Evolutionary conservation across 352 stramenopile species (phyloP).

Genomic region (Globisporangium viniferum): DNA sequence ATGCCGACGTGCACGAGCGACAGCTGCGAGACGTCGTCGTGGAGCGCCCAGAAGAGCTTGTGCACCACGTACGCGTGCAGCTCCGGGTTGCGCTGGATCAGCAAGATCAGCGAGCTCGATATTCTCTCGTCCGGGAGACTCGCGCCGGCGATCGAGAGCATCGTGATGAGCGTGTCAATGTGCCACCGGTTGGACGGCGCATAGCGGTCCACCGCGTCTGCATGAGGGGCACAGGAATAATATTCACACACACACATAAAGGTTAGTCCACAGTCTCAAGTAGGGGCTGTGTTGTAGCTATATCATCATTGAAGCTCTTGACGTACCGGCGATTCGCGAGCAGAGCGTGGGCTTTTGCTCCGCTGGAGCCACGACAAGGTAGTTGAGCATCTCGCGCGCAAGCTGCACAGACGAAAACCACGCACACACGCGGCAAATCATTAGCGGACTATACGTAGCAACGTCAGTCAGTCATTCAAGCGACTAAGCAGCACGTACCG

Average conservation of each 20-base stretch:
- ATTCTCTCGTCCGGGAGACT: constrained; percentile 93
- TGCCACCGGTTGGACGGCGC: constrained; percentile 87
- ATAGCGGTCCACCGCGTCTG: constrained; percentile 83
- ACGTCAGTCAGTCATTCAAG: neutral
- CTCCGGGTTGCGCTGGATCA: constrained; percentile 91
- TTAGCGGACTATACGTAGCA: neutral
- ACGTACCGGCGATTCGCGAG: constrained; percentile 89
- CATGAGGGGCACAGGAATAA: neutral
- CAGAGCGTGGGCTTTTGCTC: constrained; percentile 96
- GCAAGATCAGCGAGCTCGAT: constrained; percentile 92
- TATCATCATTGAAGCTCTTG: neutral
- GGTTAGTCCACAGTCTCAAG: neutral
- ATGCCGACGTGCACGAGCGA: constrained; percentile 97
- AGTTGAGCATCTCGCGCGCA: constrained; percentile 98
- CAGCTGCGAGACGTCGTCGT: constrained; percentile 93
- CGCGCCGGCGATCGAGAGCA: constrained; percentile 96
- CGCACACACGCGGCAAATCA: neutral
- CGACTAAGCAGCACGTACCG: constrained; percentile 29
- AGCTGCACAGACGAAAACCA: constrained; percentile 44
- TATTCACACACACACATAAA: constrained; percentile 1
- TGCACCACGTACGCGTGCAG: constrained; percentile 95
- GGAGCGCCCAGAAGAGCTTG: constrained; percentile 95
- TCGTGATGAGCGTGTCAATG: constrained; percentile 98
- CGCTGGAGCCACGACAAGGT: constrained; percentile 95
- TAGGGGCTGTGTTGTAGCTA: neutral